These are phyloP conservation scores for Cryphonectria carpinicola DNA, from an alignment of 2,329 filamentous ascomycete genomes.

Conservation along the genomic window DNA sequence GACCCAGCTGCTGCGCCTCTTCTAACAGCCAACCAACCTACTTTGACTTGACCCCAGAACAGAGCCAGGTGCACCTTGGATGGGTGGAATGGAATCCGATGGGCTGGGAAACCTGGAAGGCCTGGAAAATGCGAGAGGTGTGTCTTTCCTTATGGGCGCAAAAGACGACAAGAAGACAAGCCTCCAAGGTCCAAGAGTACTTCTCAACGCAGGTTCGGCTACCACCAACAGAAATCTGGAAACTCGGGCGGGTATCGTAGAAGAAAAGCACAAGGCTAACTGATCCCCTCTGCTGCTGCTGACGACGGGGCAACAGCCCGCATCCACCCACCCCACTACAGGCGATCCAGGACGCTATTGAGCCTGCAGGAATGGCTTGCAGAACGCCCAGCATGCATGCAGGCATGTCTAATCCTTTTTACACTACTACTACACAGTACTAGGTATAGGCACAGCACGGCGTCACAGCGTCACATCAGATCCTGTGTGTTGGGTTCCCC, in stretches of 20 bases:
- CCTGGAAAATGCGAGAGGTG: not conserved
- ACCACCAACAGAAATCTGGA: not conserved
- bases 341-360: not conserved
- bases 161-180: not conserved
- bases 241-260: not conserved
- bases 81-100: too few relatives aligned
- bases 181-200: not conserved
- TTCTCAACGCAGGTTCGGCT: not conserved
- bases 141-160: not conserved
- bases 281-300: not conserved
- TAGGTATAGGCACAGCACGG: not conserved
- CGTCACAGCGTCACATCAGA: constrained; percentile 5
- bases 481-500: not conserved
- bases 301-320: not conserved
- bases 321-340: not conserved
- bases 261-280: not conserved
- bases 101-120: not conserved
- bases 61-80: not conserved
- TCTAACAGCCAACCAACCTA: not conserved
- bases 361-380: constrained; percentile 25
- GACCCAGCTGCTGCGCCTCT: constrained; percentile 5
- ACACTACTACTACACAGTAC: constrained; percentile 11
- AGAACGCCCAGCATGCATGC: constrained; percentile 12
- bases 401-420: constrained; percentile 5
- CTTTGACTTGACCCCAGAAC: not conserved